Evolutionary conservation across 306 rosid genomes (phyloP), one percentile per base, ranked within the genome.

Genomic region (Prunus padus): DNA sequence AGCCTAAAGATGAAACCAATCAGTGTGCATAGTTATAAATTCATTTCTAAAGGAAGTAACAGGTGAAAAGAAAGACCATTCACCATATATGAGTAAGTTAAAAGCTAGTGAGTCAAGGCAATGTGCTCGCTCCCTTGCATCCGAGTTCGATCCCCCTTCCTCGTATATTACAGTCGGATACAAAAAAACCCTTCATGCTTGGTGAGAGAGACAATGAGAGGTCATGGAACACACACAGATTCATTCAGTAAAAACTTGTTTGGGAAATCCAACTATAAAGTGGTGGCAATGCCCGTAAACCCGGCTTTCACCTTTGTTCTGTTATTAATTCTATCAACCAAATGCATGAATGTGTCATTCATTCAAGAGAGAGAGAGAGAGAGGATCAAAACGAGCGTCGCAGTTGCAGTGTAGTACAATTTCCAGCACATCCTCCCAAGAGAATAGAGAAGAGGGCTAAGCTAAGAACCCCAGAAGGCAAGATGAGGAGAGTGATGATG

Each of bases 1-100:
- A 55, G 40, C 54, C 40, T 40, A 8, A 23, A 55, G 37, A 55
- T 72, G 76, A 37, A 72, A 37, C 15, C 76, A 20, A 54, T 40
- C 22, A 72, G 40, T 54, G n/a, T 30, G 42, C 9, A 6, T 1
- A 40, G 74, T 25, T 19, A 51, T n/a, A 51, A 19, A 18, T 49
- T 49, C 45, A 68, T 26, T 4, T 37, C 2, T 1, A 37, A 6
- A 37, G 7, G 9, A 37, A 37, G 9, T 37, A 7, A 37, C 42
- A 7, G 42, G 42, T 37, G 6, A 37, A 37, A 0, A 6, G 2
- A 37, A 37, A 37, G 42, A 37, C 42, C 2, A 8, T 37, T 37
- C 42, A 37, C 7, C 42, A 7, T 37, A 37, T 37, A 7, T 37
- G 42, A 37, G 42, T 37, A 5, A 37, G 42, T n/a, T n/a, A n/a